Conservation (phyloP, 768 basidiomycete species). For the Xerocomellus intermedius region DNA sequence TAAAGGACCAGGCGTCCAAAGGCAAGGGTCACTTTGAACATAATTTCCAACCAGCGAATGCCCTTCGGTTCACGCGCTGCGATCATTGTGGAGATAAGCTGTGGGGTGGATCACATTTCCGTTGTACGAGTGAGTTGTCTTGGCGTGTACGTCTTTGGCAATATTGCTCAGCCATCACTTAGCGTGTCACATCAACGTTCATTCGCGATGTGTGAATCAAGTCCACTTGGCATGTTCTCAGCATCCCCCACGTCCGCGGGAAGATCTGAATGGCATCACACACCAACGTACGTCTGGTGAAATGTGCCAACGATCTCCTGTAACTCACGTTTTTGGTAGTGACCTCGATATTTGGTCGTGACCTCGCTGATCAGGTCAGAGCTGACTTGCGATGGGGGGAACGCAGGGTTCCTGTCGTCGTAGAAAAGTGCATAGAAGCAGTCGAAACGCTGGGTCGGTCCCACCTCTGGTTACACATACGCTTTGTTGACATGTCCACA, state of each 20-base stretch:
- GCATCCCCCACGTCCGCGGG: constrained; percentile 37
- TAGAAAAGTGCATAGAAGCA: constrained; percentile 94
- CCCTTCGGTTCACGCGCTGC: constrained; percentile 86
- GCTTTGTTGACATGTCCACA: constrained; percentile 27
- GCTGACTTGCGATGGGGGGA: constrained; percentile 60
- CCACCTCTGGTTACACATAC: neutral
- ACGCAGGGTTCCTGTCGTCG: constrained; percentile 77
- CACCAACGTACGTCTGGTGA: constrained; percentile 16
- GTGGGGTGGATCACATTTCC: constrained; percentile 96
- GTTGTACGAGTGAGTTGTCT: constrained; percentile 74
- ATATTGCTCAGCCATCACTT: constrained; percentile 4
- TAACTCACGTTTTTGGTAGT: constrained; percentile 40
- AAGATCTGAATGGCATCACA: constrained; percentile 28
- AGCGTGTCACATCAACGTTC: constrained; percentile 87
- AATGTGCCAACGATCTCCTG: constrained; percentile 12
- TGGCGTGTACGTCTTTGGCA: neutral
- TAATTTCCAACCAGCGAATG: constrained; percentile 84
- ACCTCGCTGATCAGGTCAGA: constrained; percentile 79
- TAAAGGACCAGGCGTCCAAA: constrained; percentile 44
- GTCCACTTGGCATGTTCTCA: constrained; percentile 67
- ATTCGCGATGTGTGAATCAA: constrained; percentile 78
- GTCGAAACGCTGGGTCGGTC: constrained; percentile 81
- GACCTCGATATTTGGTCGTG: constrained; percentile 91
- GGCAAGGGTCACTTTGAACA: constrained; percentile 59
- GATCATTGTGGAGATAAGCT: constrained; percentile 97